Conservation (phyloP, 345 rosid species). For the Ricinus communis region DNA sequence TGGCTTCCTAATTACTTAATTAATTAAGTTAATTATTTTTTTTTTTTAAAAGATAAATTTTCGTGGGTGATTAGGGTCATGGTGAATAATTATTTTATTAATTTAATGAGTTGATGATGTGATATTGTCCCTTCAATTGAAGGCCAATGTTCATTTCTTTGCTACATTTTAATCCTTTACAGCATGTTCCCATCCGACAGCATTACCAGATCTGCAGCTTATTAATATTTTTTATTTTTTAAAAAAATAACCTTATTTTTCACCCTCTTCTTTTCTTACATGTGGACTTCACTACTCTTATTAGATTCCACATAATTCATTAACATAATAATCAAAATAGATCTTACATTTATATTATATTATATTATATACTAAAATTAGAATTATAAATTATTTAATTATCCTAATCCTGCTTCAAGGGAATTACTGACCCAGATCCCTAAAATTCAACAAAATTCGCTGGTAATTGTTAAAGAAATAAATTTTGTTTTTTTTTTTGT, state of each 20-base stretch:
- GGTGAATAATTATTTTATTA: no score
- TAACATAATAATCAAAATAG: slow-evolving; percentile 4
- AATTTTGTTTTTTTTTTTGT: no score
- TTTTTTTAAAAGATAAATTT: neutral
- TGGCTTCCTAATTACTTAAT: no score
- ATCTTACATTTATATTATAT: slow-evolving; percentile 2
- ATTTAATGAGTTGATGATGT: neutral
- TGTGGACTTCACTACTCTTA: slow-evolving; percentile 22
- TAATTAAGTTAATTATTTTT: no score
- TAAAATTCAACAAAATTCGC: no score
- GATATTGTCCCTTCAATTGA: neutral
- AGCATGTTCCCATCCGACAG: slow-evolving; percentile 33
- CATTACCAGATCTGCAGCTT: slow-evolving; percentile 36
- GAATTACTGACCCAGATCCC: slow-evolving; percentile 22
- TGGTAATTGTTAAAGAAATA: no score
- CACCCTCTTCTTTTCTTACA: slow-evolving; percentile 18
- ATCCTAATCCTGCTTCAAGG: slow-evolving; percentile 12
- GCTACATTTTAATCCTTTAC: slow-evolving; percentile 23
- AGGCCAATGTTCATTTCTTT: neutral
- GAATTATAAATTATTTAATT: neutral
- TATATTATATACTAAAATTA: neutral
- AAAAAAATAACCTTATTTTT: neutral
- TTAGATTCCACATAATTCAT: neutral
- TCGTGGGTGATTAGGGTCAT: neutral
- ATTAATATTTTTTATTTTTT: no score